Conservation (phyloP, 495 filamentous ascomycete genomes). For the Talaromyces stipitatus region DNA sequence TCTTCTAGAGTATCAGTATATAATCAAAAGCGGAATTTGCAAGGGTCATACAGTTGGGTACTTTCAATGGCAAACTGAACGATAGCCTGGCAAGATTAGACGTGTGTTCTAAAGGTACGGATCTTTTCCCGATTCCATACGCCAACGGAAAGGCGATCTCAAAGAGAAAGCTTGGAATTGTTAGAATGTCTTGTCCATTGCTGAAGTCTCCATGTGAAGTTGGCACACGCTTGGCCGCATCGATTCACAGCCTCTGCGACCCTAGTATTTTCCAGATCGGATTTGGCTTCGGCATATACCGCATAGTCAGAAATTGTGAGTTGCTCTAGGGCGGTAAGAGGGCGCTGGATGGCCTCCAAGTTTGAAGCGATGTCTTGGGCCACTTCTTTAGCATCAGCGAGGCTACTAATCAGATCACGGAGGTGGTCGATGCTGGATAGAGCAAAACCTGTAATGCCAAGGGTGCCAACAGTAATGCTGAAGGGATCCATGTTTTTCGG, state of each 20-base stretch:
- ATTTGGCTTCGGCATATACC: neutral
- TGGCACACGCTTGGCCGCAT: conserved; percentile 1
- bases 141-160: conserved; percentile 4
- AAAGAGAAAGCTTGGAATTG: neutral
- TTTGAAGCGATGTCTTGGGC: conserved; percentile 1
- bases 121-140: conserved; percentile 3
- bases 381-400: neutral
- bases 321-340: neutral
- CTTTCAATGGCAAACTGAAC: conserved; percentile 5
- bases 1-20: conserved; percentile 6
- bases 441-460: conserved; percentile 2
- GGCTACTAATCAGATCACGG: conserved; percentile 1
- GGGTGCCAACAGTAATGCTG: conserved; percentile 2
- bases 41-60: conserved; percentile 2
- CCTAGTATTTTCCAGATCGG: neutral
- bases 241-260: conserved; percentile 1
- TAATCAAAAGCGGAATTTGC: neutral
- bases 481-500: conserved; percentile 1
- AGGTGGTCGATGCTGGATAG: neutral
- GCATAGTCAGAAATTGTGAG: neutral
- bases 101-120: neutral
- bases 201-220: neutral
- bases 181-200: conserved; percentile 6
- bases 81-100: conserved; percentile 2
- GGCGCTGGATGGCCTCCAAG: neutral